phyloP scores from a whole-genome alignment of 1,284 basidiomycete genomes.

The Puccinia sorghi region DNA sequence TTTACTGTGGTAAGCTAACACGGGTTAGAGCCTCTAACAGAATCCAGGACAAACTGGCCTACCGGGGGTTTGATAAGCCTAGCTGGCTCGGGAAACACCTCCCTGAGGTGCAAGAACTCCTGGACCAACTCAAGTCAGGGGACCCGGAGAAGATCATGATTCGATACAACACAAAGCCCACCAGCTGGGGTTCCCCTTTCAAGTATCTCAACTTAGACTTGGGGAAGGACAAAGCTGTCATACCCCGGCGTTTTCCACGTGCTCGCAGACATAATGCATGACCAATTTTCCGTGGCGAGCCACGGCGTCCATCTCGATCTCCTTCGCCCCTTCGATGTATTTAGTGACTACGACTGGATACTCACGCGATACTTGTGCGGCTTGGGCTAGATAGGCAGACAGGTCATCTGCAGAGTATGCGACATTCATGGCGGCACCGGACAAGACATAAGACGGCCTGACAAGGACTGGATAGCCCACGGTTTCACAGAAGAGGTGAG shows the following conservation, averaged over 20 bases:
- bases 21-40: too few species aligned
- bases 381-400: slow-evolving; percentile 86
- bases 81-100: too few species aligned
- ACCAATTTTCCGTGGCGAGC: slow-evolving; percentile 95
- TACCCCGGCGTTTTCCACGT: slow-evolving; percentile 98
- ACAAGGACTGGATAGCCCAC: slow-evolving; percentile 95
- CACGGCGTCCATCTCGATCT: slow-evolving; percentile 99
- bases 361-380: slow-evolving; percentile 94
- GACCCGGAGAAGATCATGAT: too few species aligned
- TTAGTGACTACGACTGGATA: slow-evolving; percentile 98
- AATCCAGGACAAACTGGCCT: too few species aligned
- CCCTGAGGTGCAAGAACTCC: too few species aligned
- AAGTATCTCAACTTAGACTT: too few species aligned
- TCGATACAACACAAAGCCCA: too few species aligned
- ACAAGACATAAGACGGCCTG: slow-evolving; percentile 94
- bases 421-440: slow-evolving; percentile 98
- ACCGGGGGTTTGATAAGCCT: too few species aligned
- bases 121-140: too few species aligned
- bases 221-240: too few species aligned
- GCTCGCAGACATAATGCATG: slow-evolving; percentile 99
- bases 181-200: too few species aligned
- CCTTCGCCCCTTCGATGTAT: slow-evolving; percentile 98
- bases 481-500: slow-evolving; percentile 80
- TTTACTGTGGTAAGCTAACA: too few species aligned
- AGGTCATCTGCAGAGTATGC: slow-evolving; percentile 91